These are phyloP conservation scores for Blepharisma stoltei DNA, from an alignment of 73 alveolate species.

Conservation along the genomic window DNA sequence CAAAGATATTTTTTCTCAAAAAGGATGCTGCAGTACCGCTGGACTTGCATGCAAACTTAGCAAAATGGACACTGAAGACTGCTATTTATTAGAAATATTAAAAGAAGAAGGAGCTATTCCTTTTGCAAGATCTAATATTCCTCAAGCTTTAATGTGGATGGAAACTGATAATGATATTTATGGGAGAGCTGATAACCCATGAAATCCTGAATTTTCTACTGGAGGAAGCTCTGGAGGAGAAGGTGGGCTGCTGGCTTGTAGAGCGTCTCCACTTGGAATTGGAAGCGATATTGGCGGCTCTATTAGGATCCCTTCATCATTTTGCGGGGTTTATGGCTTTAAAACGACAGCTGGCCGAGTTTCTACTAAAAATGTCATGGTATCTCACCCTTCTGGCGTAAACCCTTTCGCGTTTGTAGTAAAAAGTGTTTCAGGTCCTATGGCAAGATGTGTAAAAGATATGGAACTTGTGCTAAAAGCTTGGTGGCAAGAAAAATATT, in stretches of 20 bases:
- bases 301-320: constrained; percentile 69
- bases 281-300: constrained; percentile 81
- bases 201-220: constrained; percentile 52
- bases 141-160: constrained; percentile 39
- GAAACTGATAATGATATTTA: constrained; percentile 53
- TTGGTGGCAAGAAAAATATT: neutral
- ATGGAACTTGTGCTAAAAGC: constrained; percentile 31
- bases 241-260: constrained; percentile 61
- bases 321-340: constrained; percentile 62
- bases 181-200: constrained; percentile 49
- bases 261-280: constrained; percentile 61
- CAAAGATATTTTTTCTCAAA: constrained; percentile 45
- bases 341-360: constrained; percentile 60
- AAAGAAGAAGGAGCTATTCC: constrained; percentile 61
- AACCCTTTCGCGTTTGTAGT: constrained; percentile 16
- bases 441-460: constrained; percentile 61
- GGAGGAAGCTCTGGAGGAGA: constrained; percentile 93
- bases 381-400: neutral
- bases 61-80: constrained; percentile 39
- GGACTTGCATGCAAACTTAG: constrained; percentile 37
- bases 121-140: constrained; percentile 53
- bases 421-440: constrained; percentile 44
- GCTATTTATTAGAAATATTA: constrained; percentile 39
- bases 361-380: constrained; percentile 35
- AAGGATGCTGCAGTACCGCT: constrained; percentile 35